Evolutionary conservation across 805 yeast genomes (phyloP).

Genomic region (Teunomyces gatunensis): DNA sequence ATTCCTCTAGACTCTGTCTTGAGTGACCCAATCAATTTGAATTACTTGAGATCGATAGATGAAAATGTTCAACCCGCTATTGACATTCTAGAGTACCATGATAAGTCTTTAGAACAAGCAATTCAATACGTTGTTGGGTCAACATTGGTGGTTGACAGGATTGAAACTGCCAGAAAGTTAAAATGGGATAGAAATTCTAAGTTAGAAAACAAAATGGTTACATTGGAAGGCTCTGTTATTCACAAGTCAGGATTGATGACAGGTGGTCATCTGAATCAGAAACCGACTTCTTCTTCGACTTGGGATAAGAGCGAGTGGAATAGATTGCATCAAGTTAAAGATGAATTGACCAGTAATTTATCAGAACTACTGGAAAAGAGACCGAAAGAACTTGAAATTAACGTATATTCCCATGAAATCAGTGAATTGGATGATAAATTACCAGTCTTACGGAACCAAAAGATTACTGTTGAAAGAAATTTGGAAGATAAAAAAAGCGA

Average conservation of each 20-base stretch:
- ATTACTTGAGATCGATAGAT: constrained; percentile 52
- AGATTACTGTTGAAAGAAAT: constrained; percentile 42
- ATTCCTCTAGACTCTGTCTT: constrained; percentile 79
- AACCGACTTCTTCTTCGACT: constrained; percentile 36
- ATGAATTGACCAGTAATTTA: constrained; percentile 50
- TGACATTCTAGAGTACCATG: constrained; percentile 70
- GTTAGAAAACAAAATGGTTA: constrained; percentile 61
- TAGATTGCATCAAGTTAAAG: constrained; percentile 49
- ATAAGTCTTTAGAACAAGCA: constrained; percentile 67
- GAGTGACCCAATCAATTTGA: constrained; percentile 51
- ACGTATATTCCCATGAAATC: constrained; percentile 55
- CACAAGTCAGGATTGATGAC: constrained; percentile 89
- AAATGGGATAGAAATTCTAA: constrained; percentile 54
- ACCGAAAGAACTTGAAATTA: constrained; percentile 56
- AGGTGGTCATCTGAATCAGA: constrained; percentile 67
- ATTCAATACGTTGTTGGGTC: constrained; percentile 77
- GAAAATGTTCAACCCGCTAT: constrained; percentile 60
- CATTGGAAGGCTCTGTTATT: constrained; percentile 81
- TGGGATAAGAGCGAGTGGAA: constrained; percentile 76
- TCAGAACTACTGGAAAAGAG: constrained; percentile 44
- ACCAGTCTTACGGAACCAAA: constrained; percentile 44
- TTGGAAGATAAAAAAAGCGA: constrained; percentile 49
- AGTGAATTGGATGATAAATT: constrained; percentile 41
- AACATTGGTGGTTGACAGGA: constrained; percentile 71
- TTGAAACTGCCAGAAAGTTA: constrained; percentile 65